Percentiles rank a stretch among this genome's conserved stretches.
Conservation (phyloP, 306 rosid genomes). For the Lathyrus sativus region DNA sequence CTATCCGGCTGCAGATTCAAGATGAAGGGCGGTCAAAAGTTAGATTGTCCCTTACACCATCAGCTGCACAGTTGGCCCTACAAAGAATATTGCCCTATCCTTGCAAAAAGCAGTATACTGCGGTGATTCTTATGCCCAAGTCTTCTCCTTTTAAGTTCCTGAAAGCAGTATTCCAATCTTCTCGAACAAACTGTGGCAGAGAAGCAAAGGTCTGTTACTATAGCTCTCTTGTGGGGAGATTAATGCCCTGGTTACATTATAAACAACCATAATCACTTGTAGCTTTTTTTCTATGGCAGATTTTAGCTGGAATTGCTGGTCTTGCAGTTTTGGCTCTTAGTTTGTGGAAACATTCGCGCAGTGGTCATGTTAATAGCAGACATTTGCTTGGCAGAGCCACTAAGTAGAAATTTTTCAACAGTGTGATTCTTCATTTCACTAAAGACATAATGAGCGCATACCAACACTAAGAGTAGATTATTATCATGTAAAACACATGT, state of each 20-base stretch:
- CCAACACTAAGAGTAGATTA: constrained; percentile 28
- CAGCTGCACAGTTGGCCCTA: constrained; percentile 65
- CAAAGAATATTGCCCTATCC: constrained; percentile 81
- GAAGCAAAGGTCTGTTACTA: constrained; percentile 64
- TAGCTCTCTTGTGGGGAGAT: constrained; percentile 6
- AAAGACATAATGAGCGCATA: constrained; percentile 27
- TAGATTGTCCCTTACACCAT: constrained; percentile 62
- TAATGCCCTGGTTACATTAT: constrained; percentile 15
- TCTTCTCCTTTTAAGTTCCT: constrained; percentile 57
- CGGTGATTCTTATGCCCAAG: constrained; percentile 79
- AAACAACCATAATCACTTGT: constrained; percentile 11
- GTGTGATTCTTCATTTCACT: constrained; percentile 25
- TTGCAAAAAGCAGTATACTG: constrained; percentile 82
- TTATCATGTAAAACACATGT: constrained; percentile 22
- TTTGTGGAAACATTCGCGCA: constrained; percentile 73
- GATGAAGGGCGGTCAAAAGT: constrained; percentile 80
- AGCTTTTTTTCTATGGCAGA: constrained; percentile 51
- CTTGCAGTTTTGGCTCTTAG: constrained; percentile 58
- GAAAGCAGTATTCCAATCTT: constrained; percentile 58
- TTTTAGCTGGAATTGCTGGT: constrained; percentile 67
- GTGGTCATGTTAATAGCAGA: constrained; percentile 50
- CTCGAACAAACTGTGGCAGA: constrained; percentile 46
- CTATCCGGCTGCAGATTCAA: constrained; percentile 58
- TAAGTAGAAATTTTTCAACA: constrained; percentile 31
- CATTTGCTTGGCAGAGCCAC: constrained; percentile 30